Evolutionary conservation across 2,329 filamentous ascomycete species (phyloP).

Genomic region (Graphilbum fragrans): DNA sequence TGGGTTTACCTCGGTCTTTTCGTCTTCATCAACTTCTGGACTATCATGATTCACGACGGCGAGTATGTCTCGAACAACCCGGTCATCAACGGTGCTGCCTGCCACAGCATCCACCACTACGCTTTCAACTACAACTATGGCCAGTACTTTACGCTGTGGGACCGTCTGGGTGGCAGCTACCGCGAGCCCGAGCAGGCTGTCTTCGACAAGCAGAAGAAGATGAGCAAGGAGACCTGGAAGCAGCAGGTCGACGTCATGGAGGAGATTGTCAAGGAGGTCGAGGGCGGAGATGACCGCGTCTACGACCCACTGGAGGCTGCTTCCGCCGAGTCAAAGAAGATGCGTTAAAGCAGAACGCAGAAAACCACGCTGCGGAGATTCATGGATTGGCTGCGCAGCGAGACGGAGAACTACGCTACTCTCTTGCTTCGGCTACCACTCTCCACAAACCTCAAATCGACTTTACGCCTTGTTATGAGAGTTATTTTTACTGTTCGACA

Average conservation of each 20-base stretch:
- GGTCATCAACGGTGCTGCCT: slow-evolving; percentile 89
- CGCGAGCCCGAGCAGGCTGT: slow-evolving; percentile 74
- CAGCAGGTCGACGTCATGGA: slow-evolving; percentile 68
- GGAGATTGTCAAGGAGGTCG: slow-evolving; percentile 60
- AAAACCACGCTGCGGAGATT: neutral
- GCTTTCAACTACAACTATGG: slow-evolving; percentile 90
- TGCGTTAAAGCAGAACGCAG: slow-evolving; percentile 4
- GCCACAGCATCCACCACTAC: slow-evolving; percentile 83
- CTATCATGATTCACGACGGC: slow-evolving; percentile 89
- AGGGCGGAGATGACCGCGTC: slow-evolving; percentile 38
- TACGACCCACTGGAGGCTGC: slow-evolving; percentile 22
- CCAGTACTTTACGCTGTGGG: slow-evolving; percentile 88
- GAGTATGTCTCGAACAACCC: slow-evolving; percentile 86
- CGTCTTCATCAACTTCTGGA: slow-evolving; percentile 93
- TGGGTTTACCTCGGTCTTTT: slow-evolving; percentile 78
- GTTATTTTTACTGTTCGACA: too few species aligned
- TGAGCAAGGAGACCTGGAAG: slow-evolving; percentile 69
- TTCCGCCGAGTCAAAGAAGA: slow-evolving; percentile 34
- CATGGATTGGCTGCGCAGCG: too few species aligned
- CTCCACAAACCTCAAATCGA: too few species aligned
- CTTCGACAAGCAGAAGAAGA: slow-evolving; percentile 76
- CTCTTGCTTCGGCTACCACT: neutral
- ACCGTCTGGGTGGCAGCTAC: slow-evolving; percentile 78
- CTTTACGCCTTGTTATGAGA: too few species aligned
- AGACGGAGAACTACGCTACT: too few species aligned